Base-by-base conservation (phyloP, 345 rosid genomes). In the Anacardium occidentale region DNA sequence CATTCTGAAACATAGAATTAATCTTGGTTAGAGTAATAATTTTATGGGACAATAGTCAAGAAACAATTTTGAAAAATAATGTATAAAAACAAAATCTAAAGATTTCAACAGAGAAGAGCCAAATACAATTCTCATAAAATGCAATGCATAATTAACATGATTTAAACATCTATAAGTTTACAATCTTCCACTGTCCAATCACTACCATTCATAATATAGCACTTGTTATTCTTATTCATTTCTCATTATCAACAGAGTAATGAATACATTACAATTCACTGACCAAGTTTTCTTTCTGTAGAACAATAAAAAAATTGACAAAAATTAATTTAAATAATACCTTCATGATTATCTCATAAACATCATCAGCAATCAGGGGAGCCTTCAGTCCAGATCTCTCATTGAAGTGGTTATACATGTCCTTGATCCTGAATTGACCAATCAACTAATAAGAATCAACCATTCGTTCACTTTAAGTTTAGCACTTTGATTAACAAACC, bases 281-380 rank as follows among this genome's bases (percentile, higher is more conserved):
- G 2, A 21, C 72, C 14, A 54, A 18, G n/a, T n/a, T n/a, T 29
- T 29, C 3, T 29, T 29, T 29, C 32, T 1, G 32, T 29, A 29
- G 2, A 40, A 47, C 62, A 37, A 54, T 25, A 66, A 58, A 20
- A n/a, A 4, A 51, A 29, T 29, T 20, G 15, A 34, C 20, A 45
- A 74, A 59, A 37, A 47, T 7, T 34, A 12, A 20, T 17, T 40
- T 0, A 18, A 1, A 64, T 20, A 14, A 3, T 48, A 90, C 99
- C 98, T 86, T 79, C 90, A 91, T 91, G 51, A 96, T 91, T 26
- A 96, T 89, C 24, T 91, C 97, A 72, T 80, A 93, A 22, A 91
- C 91, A 82, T 96, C 98, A 77, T 93, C 97, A 74, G 98, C 97
- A 63, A 93, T 83, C 66, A 96, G 74, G 65, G 97, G 88, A 72